phyloP scores from a whole-genome alignment of 2,329 filamentous ascomycete species.

The Plenodomus biglobosus region DNA sequence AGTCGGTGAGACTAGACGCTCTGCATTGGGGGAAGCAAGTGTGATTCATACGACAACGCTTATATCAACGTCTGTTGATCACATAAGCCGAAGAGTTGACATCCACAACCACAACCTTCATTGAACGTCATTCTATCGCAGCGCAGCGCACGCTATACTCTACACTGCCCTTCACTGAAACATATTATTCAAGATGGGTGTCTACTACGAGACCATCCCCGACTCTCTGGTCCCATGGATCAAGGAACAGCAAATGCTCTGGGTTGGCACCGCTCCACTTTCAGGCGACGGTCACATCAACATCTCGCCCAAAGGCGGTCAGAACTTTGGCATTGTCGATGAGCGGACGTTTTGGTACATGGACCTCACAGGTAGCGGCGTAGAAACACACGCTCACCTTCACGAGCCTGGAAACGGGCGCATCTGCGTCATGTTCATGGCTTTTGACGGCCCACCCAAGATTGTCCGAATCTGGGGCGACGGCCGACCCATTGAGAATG shows the following conservation, averaged over 20 bases:
- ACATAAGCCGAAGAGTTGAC: neutral
- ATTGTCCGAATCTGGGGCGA: conserved; percentile 50
- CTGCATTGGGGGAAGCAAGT: neutral
- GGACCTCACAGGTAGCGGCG: conserved; percentile 47
- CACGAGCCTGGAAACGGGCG: conserved; percentile 47
- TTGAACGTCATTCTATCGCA: neutral
- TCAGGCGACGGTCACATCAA: conserved; percentile 48
- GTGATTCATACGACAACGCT: conserved; percentile 8
- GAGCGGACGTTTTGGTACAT: conserved; percentile 47
- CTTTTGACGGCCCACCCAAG: conserved; percentile 46
- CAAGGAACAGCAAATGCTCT: conserved; percentile 48
- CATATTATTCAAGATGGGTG: conserved; percentile 37
- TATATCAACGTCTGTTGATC: neutral
- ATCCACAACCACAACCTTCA: neutral
- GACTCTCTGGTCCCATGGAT: conserved; percentile 47
- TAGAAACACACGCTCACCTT: conserved; percentile 50
- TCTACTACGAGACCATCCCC: conserved; percentile 49
- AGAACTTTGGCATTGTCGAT: conserved; percentile 41
- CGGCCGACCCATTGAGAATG: conserved; percentile 44
- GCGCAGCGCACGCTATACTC: neutral
- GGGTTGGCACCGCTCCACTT: conserved; percentile 48
- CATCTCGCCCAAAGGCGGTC: conserved; percentile 50
- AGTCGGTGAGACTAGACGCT: neutral
- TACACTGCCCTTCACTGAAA: neutral
- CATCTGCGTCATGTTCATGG: conserved; percentile 48